A percentile compares a stretch with the other conserved stretches of the same genome.
phyloP scores from a whole-genome alignment of 371 early-diverging fungal species.

The Circinella umbellata region DNA sequence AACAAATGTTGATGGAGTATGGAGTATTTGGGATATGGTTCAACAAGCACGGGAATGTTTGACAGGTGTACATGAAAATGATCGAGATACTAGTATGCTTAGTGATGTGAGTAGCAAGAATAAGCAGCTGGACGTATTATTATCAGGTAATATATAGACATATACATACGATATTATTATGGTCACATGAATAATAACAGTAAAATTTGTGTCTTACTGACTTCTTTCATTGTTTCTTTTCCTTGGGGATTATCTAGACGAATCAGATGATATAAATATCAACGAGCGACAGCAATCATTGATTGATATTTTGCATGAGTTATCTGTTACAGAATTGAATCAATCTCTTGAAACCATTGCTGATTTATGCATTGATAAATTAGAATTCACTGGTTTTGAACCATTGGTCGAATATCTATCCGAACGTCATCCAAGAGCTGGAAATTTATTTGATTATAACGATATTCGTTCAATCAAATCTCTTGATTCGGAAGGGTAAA shows the following conservation, averaged over 20 bases:
- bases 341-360: slow-evolving; percentile 21
- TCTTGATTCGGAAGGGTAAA: slow-evolving; percentile 4
- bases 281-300: slow-evolving; percentile 17
- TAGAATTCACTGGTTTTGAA: slow-evolving; percentile 32
- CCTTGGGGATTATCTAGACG: background rate
- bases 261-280: slow-evolving; percentile 9
- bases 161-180: no score
- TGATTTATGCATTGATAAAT: slow-evolving; percentile 20
- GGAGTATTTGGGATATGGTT: slow-evolving; percentile 2
- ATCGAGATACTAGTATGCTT: background rate
- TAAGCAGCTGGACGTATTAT: background rate
- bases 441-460: slow-evolving; percentile 43
- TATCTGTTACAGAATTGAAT: slow-evolving; percentile 31
- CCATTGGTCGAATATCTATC: slow-evolving; percentile 46
- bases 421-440: slow-evolving; percentile 50
- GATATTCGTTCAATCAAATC: slow-evolving; percentile 19
- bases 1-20: background rate
- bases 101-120: background rate
- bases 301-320: slow-evolving; percentile 18
- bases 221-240: background rate
- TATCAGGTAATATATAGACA: background rate
- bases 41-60: slow-evolving; percentile 5
- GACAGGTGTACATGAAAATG: background rate
- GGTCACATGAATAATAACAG: no score
- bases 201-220: background rate